Evolutionary conservation across 1,284 basidiomycete species (phyloP).

Genomic region (Pisolithus thermaeus): DNA sequence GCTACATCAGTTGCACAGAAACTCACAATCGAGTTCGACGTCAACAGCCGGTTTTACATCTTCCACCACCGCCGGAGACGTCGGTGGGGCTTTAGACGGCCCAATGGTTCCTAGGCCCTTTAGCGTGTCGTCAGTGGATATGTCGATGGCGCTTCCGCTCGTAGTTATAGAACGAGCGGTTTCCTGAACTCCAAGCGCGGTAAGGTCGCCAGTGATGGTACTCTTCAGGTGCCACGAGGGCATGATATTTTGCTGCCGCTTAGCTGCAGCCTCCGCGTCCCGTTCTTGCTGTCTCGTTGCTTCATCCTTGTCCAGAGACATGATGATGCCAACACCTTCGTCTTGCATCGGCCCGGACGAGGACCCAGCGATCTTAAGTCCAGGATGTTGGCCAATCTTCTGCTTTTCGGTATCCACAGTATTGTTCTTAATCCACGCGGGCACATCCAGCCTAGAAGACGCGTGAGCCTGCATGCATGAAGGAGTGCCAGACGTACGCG

Average conservation of each 20-base stretch:
- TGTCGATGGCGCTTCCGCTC: conserved; percentile 26
- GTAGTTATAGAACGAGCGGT: conserved; percentile 42
- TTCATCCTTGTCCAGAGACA: conserved; percentile 80
- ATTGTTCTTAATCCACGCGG: conserved; percentile 69
- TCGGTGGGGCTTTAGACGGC: conserved; percentile 25
- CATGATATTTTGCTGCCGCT: conserved; percentile 84
- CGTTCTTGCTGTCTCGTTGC: conserved; percentile 58
- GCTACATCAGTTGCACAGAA: not conserved
- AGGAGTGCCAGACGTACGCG: conserved; percentile 43
- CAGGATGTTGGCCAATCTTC: conserved; percentile 43
- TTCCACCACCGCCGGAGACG: conserved; percentile 32
- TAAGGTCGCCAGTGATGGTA: conserved; percentile 89
- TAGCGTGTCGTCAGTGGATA: conserved; percentile 63
- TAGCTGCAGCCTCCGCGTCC: conserved; percentile 67
- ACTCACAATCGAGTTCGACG: conserved; percentile 60
- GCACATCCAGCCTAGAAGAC: conserved; percentile 70
- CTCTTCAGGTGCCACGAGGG: conserved; percentile 93
- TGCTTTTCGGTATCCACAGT: conserved; percentile 54
- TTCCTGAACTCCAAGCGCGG: conserved; percentile 77
- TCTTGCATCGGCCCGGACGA: conserved; percentile 56
- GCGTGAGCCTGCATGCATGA: conserved; percentile 3
- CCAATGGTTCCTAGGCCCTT: conserved; percentile 57
- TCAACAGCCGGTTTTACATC: conserved; percentile 55
- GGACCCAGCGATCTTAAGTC: conserved; percentile 67
- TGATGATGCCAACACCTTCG: conserved; percentile 72